phyloP scores from a whole-genome alignment of 192 early-diverging fungal genomes.

The Spinellus fusiger region DNA sequence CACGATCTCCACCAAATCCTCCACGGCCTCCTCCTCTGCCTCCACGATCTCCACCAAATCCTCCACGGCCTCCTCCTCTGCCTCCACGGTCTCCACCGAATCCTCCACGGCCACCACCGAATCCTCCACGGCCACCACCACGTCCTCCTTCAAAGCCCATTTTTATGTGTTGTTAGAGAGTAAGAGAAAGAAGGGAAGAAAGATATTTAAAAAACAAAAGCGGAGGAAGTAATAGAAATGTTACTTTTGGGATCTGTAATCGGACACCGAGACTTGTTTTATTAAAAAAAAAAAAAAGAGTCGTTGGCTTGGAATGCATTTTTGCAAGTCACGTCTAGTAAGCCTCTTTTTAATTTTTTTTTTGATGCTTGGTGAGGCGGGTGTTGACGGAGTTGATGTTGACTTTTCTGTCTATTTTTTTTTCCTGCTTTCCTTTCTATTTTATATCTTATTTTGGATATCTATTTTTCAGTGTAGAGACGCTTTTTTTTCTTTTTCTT shows the following conservation, averaged over 20 bases:
- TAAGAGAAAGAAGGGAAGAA: neutral
- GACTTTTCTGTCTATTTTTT: too few species aligned
- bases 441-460: too few species aligned
- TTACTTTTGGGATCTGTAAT: neutral
- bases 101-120: conserved; percentile 15
- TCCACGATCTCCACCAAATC: conserved; percentile 17
- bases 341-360: neutral
- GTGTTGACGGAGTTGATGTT: too few species aligned
- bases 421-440: too few species aligned
- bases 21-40: too few species aligned
- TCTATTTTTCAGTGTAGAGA: too few species aligned
- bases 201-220: neutral
- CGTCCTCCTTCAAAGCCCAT: neutral
- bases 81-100: too few species aligned
- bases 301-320: neutral
- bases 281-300: neutral
- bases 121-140: conserved; percentile 2
- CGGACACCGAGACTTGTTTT: neutral
- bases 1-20: conserved; percentile 22
- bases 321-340: neutral
- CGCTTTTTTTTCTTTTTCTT: too few species aligned
- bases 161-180: neutral
- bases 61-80: neutral
- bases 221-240: too few species aligned
- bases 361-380: neutral